These are phyloP conservation scores for Amanita molliuscula DNA, from an alignment of 768 basidiomycete species.

Conservation along the genomic window DNA sequence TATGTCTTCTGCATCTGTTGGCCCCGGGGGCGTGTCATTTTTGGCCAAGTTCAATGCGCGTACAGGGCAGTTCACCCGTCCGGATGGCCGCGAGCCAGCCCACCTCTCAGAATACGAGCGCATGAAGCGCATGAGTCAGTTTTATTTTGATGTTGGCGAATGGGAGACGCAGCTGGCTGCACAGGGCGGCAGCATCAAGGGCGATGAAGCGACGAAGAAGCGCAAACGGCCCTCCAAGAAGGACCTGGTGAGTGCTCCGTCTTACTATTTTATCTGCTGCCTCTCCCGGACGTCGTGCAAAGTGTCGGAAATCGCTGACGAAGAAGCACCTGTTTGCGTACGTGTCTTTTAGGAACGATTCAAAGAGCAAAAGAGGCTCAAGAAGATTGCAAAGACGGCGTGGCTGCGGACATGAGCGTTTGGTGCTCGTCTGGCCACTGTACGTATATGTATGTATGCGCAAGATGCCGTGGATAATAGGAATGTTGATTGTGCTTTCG, in stretches of 20 bases:
- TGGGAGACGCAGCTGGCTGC: slow-evolving; percentile 68
- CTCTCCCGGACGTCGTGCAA: neutral
- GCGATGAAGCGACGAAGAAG: slow-evolving; percentile 42
- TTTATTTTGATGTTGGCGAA: slow-evolving; percentile 75
- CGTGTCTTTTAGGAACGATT: slow-evolving; percentile 54
- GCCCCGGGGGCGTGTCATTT: slow-evolving; percentile 30
- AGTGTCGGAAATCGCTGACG: slow-evolving; percentile 6
- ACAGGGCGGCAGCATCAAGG: slow-evolving; percentile 25
- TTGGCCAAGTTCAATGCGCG: slow-evolving; percentile 75
- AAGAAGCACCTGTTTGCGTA: slow-evolving; percentile 1
- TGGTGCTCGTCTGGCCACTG: neutral
- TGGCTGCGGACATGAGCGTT: slow-evolving; percentile 60
- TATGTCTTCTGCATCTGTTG: slow-evolving; percentile 14
- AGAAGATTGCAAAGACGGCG: slow-evolving; percentile 84
- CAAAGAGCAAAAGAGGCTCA: slow-evolving; percentile 70
- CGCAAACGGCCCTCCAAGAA: slow-evolving; percentile 74
- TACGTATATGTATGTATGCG: neutral
- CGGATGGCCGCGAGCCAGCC: slow-evolving; percentile 59
- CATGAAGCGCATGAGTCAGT: slow-evolving; percentile 77
- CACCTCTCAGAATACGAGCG: slow-evolving; percentile 78
- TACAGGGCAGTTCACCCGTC: slow-evolving; percentile 63
- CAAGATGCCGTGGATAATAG: neutral
- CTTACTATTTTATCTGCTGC: slow-evolving; percentile 2
- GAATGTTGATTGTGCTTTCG: neutral
- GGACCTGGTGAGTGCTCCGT: slow-evolving; percentile 54